Evolutionary conservation across 306 rosid genomes (phyloP).

Genomic region (Trichosanthes truncata): DNA sequence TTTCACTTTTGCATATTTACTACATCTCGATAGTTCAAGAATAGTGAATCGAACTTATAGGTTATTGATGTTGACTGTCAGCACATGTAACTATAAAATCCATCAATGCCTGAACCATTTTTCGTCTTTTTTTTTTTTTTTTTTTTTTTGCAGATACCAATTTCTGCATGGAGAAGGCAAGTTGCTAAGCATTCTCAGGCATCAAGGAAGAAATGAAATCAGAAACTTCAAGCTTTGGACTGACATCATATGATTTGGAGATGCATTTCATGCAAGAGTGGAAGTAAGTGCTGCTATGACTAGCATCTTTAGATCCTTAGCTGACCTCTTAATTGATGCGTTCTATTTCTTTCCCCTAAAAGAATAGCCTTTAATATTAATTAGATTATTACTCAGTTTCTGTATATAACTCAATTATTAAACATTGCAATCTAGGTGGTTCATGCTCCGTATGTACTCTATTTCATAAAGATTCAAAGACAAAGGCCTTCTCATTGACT

Average conservation of each 20-base stretch:
- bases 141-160: slow-evolving; percentile 42
- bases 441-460: neutral
- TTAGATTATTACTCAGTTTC: neutral
- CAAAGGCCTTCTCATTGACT: neutral
- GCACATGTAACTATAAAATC: neutral
- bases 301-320: neutral
- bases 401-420: neutral
- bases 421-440: neutral
- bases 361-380: neutral
- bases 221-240: neutral
- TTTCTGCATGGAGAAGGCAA: slow-evolving; percentile 69
- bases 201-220: slow-evolving; percentile 14
- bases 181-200: slow-evolving; percentile 32
- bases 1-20: neutral
- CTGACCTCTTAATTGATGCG: neutral
- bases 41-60: neutral
- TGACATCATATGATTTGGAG: neutral
- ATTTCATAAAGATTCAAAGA: neutral
- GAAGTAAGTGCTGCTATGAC: neutral
- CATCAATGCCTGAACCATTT: neutral
- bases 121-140: neutral
- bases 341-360: neutral
- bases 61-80: neutral
- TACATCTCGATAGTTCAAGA: neutral
- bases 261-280: neutral